Evolutionary conservation across 2,329 filamentous ascomycete genomes (phyloP), one percentile per base, ranked within the genome.

Genomic region (Colletotrichum camelliae): DNA sequence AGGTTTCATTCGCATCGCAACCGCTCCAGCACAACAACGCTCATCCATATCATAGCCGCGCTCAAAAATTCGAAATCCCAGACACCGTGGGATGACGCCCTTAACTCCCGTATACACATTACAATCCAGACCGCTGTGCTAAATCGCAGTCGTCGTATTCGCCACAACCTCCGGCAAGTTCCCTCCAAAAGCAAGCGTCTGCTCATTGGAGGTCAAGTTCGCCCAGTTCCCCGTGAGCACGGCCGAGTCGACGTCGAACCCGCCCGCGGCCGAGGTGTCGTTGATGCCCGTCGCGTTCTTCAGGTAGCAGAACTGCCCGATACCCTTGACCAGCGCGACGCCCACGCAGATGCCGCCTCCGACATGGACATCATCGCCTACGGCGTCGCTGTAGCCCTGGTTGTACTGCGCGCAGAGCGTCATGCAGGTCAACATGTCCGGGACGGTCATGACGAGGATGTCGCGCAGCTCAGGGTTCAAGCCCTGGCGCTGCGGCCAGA

Each of bases 351-450:
- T 77, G 31, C 75, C 75, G 64, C 75, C 75, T 33, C 74, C 69
- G 2, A 72, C 68, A 27, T 68, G 65, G 7, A 77, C 68, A 29
- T 77, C 75, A 10, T 77, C 75, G 62, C 75, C 75, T 12, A 77
- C 74, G 57, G 74, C 74, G 10, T 77, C 75, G 74, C 75, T 77
- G 52, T 77, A 74, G 12, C 75, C 73, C 72, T 75, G 67, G 58
- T 77, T 77, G 58, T 76, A 77, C 74, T 77, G 72, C 6, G 75
- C 75, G 74, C 74, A 77, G 9, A 77, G 74, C 24, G 75, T 76
- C 62, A 77, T 77, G 65, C 75, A 77, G 21, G 75, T 69, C 9
- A 77, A 62, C 75, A 77, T 77, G 37, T 77, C 75, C 15, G 74
- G 75, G 37, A 76, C 74, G 39, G 52, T 64, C 68, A 74, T 74